These are phyloP conservation scores for Arachis stenosperma DNA, from an alignment of 306 rosid species.

Conservation along the genomic window DNA sequence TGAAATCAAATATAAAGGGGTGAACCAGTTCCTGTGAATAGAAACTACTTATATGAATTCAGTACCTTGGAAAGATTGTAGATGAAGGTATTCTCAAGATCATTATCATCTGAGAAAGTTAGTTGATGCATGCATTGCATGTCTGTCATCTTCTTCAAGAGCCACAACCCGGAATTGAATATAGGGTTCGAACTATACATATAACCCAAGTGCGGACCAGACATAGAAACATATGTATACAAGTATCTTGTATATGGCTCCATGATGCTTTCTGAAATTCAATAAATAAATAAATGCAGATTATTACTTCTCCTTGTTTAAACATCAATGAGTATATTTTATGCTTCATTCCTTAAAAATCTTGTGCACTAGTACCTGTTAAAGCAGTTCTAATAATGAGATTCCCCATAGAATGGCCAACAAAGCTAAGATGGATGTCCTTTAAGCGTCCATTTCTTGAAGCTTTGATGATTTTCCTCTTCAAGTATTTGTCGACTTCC, in stretches of 20 bases:
- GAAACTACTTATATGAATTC: slow-evolving; percentile 19
- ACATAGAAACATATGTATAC: slow-evolving; percentile 74
- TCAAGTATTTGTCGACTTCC: slow-evolving; percentile 74
- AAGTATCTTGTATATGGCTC: slow-evolving; percentile 76
- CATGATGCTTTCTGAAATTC: slow-evolving; percentile 83
- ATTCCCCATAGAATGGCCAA: slow-evolving; percentile 95
- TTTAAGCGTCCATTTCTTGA: slow-evolving; percentile 65
- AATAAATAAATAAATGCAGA: slow-evolving; percentile 19
- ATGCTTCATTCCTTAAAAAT: slow-evolving; percentile 21
- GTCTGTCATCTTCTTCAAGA: slow-evolving; percentile 87
- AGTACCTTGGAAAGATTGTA: slow-evolving; percentile 86
- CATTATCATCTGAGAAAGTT: slow-evolving; percentile 85
- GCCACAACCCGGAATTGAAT: slow-evolving; percentile 93
- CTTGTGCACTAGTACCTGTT: slow-evolving; percentile 57
- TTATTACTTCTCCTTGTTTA: slow-evolving; percentile 19
- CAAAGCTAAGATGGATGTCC: slow-evolving; percentile 82
- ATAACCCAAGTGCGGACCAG: slow-evolving; percentile 97
- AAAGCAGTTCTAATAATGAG: slow-evolving; percentile 80
- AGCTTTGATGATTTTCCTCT: slow-evolving; percentile 78
- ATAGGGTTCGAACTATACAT: slow-evolving; percentile 87
- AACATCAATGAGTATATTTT: slow-evolving; percentile 17
- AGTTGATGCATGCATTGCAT: slow-evolving; percentile 89
- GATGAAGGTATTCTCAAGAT: slow-evolving; percentile 83
- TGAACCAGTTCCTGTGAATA: background rate
- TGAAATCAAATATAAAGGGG: background rate